Base-by-base conservation (phyloP, 768 basidiomycete genomes). In the Tricholoma flavovirens region DNA sequence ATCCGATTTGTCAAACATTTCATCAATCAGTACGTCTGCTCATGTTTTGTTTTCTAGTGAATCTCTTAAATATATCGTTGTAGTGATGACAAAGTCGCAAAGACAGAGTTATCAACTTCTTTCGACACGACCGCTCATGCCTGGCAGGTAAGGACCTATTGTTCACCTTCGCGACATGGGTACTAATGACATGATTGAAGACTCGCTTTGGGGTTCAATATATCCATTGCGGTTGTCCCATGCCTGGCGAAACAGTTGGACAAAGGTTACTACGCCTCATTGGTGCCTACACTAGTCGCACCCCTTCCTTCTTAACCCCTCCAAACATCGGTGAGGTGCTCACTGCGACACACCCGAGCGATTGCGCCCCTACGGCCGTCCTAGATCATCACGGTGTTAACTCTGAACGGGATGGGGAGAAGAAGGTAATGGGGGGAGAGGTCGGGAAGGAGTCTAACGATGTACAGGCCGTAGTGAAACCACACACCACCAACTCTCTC, bases 201-300 rank as follows among this genome's bases (percentile, higher is more conserved):
- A 17, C 40, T 32, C 79, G 80, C 5, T 84, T 77, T 62, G 69
- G 71, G 38, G 63, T 73, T 19, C 67, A 73, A 4, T 85, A 85
- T 66, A 75, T 67, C 56, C 75, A 77, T 58, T 85, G 83, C 55
- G 83, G 82, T 4, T 83, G 83, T 61, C 71, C 78, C 0, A 64
- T 71, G 6, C 75, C 77, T 0, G 77, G 75, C 2, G 72, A 74
- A 38, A 73, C 69, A 7, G 65, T 78, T 17, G 66, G 72, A 7
- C 71, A 77, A 57, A 71, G 65, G 49, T 65, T 81, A 45, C 60
- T 67, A 8, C 75, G 73, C 10, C 59, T 68, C 24, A 53, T 69
- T n/a, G 51, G 52, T 14, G 29, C 42, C 49, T 32, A 60, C 51
- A 4, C 40, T 8, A 42, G 54, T 11, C 38, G 42, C 53, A 62